Percentiles rank a stretch among this genome's conserved stretches.
Evolutionary conservation across 352 stramenopile genomes (phyloP).

Genomic region (Aphanomyces euteiches): DNA sequence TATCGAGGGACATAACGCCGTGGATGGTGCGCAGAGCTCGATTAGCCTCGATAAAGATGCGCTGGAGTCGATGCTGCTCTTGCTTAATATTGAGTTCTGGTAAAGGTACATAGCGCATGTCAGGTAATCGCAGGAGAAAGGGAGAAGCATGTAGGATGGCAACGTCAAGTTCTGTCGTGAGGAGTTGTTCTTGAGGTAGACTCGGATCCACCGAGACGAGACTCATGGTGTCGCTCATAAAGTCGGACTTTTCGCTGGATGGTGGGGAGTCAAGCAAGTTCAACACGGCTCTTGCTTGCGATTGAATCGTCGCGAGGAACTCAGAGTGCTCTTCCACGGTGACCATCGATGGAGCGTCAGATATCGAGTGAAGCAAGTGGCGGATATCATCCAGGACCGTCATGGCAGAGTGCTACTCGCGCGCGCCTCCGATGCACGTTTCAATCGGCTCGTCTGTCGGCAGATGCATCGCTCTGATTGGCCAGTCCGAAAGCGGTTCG

Average conservation of each 20-base stretch:
- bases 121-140: constrained; percentile 58
- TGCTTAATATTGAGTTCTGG: constrained; percentile 62
- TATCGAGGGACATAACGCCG: constrained; percentile 62
- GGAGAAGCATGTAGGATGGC: constrained; percentile 68
- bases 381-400: constrained; percentile 27
- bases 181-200: background rate
- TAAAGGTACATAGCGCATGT: constrained; percentile 38
- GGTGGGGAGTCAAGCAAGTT: constrained; percentile 1
- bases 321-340: constrained; percentile 1
- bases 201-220: background rate
- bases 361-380: constrained; percentile 14
- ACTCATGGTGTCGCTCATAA: constrained; percentile 29
- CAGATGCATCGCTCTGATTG: constrained; percentile 6
- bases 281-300: background rate
- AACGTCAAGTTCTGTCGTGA: constrained; percentile 75
- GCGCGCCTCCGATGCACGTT: background rate
- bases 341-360: background rate
- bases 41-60: constrained; percentile 74
- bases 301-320: background rate
- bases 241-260: constrained; percentile 24
- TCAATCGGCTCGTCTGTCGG: background rate
- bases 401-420: background rate
- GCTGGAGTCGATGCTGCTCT: constrained; percentile 62
- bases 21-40: constrained; percentile 73
- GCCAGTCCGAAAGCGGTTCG: background rate